These are phyloP conservation scores for Phaffomyces opuntiae DNA, from an alignment of 805 yeast species.

Conservation along the genomic window DNA sequence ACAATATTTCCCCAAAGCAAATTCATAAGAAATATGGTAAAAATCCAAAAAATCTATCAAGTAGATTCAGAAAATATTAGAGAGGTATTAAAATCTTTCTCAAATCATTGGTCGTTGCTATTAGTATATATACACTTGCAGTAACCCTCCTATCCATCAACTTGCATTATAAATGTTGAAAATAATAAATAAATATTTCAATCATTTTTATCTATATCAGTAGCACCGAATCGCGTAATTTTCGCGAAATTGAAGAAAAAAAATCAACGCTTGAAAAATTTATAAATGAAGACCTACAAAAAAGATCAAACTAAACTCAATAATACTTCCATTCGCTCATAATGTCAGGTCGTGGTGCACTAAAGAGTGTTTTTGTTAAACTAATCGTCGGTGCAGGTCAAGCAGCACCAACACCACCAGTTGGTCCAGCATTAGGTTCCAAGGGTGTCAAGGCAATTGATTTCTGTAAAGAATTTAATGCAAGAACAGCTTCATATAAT, in stretches of 20 bases:
- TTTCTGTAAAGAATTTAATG: conserved; percentile 96
- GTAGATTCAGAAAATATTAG: conserved; percentile 19
- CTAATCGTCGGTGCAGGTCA: conserved; percentile 94
- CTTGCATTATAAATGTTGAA: too few relatives aligned
- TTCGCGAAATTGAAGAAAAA: background rate
- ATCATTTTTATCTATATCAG: too few relatives aligned
- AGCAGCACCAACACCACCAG: conserved; percentile 98
- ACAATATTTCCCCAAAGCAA: conserved; percentile 14
- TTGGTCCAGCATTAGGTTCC: conserved; percentile 97
- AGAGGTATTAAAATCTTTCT: background rate
- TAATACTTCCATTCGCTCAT: background rate
- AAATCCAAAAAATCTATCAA: conserved; percentile 12
- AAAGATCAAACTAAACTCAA: background rate
- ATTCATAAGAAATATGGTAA: conserved; percentile 15
- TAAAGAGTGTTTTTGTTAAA: conserved; percentile 57
- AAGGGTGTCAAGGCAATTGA: conserved; percentile 98
- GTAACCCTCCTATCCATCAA: too few relatives aligned
- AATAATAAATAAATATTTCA: too few relatives aligned
- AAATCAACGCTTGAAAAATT: too few relatives aligned
- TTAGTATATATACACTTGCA: background rate
- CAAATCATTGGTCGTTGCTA: background rate
- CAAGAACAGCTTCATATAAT: conserved; percentile 80
- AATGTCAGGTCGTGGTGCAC: conserved; percentile 22
- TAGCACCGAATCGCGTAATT: background rate
- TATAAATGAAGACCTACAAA: too few relatives aligned